Percentiles rank a stretch among this genome's conserved stretches.
phyloP scores from a whole-genome alignment of 106 monocot genomes.

The Gastrodia elata region DNA sequence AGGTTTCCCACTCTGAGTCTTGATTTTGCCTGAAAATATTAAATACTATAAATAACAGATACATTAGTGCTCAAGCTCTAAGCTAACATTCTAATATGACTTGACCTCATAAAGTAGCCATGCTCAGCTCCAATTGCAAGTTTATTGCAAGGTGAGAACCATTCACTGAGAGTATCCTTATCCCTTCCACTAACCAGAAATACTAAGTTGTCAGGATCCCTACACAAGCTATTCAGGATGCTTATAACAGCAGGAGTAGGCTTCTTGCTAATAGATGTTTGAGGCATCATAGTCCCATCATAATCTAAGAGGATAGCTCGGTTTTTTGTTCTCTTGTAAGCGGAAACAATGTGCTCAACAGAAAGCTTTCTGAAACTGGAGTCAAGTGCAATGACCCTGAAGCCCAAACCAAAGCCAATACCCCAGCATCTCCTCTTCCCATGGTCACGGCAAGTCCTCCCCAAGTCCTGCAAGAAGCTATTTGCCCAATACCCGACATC shows the following conservation, averaged over 20 bases:
- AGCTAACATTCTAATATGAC: background rate
- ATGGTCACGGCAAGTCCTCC: constrained; percentile 46
- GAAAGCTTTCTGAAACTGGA: constrained; percentile 41
- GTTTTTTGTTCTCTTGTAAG: constrained; percentile 23
- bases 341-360: constrained; percentile 10
- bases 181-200: constrained; percentile 45
- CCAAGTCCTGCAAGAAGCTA: constrained; percentile 44
- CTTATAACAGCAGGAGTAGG: constrained; percentile 23
- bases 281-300: constrained; percentile 46
- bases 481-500: constrained; percentile 51
- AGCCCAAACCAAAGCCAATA: constrained; percentile 48
- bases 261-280: constrained; percentile 19
- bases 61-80: background rate
- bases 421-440: constrained; percentile 36
- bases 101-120: constrained; percentile 45
- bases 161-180: constrained; percentile 20
- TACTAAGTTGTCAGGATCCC: constrained; percentile 30
- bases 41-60: constrained; percentile 16
- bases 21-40: background rate
- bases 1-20: background rate
- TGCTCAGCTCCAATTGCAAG: constrained; percentile 45
- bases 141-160: constrained; percentile 29
- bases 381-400: constrained; percentile 37
- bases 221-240: constrained; percentile 32
- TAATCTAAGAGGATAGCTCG: constrained; percentile 44